Percentiles rank a stretch among this genome's conserved stretches.
Evolutionary conservation across 2,329 filamentous ascomycete genomes (phyloP).

Genomic region (Colletotrichum abscissum): DNA sequence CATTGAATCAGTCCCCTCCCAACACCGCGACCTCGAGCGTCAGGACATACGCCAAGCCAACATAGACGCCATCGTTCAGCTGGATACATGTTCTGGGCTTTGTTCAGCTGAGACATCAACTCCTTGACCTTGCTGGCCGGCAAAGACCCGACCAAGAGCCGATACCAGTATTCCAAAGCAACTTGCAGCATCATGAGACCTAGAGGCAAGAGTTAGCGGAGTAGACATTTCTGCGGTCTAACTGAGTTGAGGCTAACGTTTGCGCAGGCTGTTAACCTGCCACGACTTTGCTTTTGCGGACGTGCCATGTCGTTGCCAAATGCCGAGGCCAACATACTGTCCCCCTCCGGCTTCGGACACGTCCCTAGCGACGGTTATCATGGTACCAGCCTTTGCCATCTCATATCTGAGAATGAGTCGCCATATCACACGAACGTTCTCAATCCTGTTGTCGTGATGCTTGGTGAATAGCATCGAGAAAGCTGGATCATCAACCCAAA

Average conservation of each 20-base stretch:
- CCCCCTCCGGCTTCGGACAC: neutral
- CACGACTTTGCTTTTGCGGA: neutral
- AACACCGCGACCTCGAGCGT: neutral
- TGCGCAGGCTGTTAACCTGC: neutral
- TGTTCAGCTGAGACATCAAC: neutral
- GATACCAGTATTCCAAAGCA: neutral
- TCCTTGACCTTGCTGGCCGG: neutral
- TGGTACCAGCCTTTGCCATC: neutral
- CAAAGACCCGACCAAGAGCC: neutral
- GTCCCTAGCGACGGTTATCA: neutral
- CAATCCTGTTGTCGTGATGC: neutral
- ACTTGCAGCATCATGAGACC: neutral
- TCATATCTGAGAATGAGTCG: slow-evolving; percentile 1
- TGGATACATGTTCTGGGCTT: neutral
- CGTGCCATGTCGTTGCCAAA: neutral
- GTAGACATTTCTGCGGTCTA: neutral
- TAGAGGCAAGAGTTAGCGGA: neutral
- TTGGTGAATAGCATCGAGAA: neutral
- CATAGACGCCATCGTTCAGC: slow-evolving; percentile 14
- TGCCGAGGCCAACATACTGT: neutral
- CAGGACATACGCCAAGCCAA: neutral
- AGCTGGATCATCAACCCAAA: neutral
- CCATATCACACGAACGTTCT: neutral
- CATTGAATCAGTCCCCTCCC: neutral
- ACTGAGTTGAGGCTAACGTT: neutral